phyloP scores from a whole-genome alignment of 768 basidiomycete genomes.

The Collybia sordida region DNA sequence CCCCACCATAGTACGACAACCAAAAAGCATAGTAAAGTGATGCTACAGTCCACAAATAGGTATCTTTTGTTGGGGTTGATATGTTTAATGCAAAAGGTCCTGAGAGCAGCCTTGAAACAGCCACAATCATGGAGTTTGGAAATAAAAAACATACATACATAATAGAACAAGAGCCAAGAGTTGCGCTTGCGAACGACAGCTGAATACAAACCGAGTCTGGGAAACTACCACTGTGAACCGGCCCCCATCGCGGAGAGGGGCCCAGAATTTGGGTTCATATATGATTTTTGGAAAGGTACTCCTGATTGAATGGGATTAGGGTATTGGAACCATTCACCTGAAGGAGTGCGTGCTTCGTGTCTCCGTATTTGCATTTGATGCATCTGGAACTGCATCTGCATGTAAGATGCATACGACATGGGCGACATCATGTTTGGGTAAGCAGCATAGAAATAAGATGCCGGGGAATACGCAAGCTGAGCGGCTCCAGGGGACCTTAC shows the following conservation, averaged over 20 bases:
- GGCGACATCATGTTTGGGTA: conserved; percentile 17
- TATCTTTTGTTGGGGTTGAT: conserved; percentile 5
- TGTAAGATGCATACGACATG: conserved; percentile 18
- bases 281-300: not conserved
- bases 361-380: conserved; percentile 7
- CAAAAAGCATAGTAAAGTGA: conserved; percentile 10
- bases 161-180: conserved; percentile 5
- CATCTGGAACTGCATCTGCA: conserved; percentile 21
- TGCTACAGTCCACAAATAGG: conserved; percentile 13
- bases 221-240: conserved; percentile 15
- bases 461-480: conserved; percentile 8
- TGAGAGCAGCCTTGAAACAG: conserved; percentile 5
- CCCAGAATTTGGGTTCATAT: conserved; percentile 6
- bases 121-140: not conserved
- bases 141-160: conserved; percentile 10
- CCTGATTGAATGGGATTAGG: not conserved
- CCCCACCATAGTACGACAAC: conserved; percentile 4
- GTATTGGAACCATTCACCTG: conserved; percentile 13
- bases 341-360: conserved; percentile 2
- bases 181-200: not conserved
- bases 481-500: conserved; percentile 4
- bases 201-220: conserved; percentile 1
- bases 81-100: conserved; percentile 9
- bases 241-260: conserved; percentile 7
- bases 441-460: conserved; percentile 15